These are phyloP conservation scores for Niveomyces coronatus DNA, from an alignment of 2,329 filamentous ascomycete genomes.

Conservation along the genomic window DNA sequence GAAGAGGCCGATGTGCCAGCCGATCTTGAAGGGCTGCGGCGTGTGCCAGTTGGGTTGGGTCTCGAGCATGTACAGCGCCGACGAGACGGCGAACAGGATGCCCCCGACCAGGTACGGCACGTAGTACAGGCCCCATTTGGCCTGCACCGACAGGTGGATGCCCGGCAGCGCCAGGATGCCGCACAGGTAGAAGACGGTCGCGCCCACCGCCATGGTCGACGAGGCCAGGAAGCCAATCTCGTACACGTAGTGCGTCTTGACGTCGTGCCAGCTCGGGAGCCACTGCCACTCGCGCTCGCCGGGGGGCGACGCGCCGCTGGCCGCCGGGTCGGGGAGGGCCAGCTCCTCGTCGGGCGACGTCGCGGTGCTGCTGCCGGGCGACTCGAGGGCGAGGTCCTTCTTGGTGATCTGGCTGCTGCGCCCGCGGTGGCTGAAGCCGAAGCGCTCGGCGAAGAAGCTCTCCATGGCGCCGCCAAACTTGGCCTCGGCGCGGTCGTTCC, in stretches of 20 bases:
- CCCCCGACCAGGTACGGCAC: slow-evolving; percentile 51
- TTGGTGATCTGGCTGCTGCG: not conserved
- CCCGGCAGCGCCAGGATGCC: slow-evolving; percentile 51
- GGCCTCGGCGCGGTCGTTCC: slow-evolving; percentile 45
- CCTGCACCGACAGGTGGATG: slow-evolving; percentile 37
- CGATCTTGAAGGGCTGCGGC: slow-evolving; percentile 42
- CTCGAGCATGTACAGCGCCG: slow-evolving; percentile 51
- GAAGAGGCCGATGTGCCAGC: slow-evolving; percentile 57
- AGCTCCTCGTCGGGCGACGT: not conserved
- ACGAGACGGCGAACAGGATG: slow-evolving; percentile 45
- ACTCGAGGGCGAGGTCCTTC: slow-evolving; percentile 1
- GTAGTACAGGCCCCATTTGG: slow-evolving; percentile 46
- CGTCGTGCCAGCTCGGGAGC: slow-evolving; percentile 44
- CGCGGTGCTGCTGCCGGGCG: not conserved
- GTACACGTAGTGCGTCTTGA: slow-evolving; percentile 48
- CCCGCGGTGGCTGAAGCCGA: slow-evolving; percentile 1
- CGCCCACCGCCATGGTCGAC: slow-evolving; percentile 43
- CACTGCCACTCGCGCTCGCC: slow-evolving; percentile 38
- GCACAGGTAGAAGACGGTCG: slow-evolving; percentile 54
- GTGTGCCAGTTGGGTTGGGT: slow-evolving; percentile 52
- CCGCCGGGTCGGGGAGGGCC: slow-evolving; percentile 2
- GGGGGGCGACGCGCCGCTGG: slow-evolving; percentile 3
- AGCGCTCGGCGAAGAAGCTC: slow-evolving; percentile 14
- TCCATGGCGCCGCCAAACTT: slow-evolving; percentile 54
- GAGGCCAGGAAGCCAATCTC: slow-evolving; percentile 55